These are phyloP conservation scores for Melaleuca alternifolia DNA, from an alignment of 345 rosid species.

Conservation along the genomic window DNA sequence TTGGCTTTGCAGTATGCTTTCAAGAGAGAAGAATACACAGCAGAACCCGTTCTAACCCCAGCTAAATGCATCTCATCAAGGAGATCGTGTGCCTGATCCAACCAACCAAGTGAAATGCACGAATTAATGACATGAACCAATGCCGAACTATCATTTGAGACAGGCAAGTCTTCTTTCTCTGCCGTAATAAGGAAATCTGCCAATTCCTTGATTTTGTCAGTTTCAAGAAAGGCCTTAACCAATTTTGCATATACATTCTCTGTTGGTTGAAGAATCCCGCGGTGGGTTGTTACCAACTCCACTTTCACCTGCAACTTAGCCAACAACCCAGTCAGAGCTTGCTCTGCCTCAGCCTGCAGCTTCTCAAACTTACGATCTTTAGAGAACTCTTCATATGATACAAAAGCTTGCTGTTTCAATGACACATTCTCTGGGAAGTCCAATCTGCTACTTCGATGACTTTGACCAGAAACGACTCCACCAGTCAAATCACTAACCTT, in stretches of 20 bases:
- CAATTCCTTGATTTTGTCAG: conserved; percentile 62
- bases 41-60: conserved; percentile 60
- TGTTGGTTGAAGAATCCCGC: conserved; percentile 79
- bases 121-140: conserved; percentile 59
- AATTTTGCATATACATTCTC: conserved; percentile 55
- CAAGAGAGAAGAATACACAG: conserved; percentile 60
- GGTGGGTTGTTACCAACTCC: conserved; percentile 53
- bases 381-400: conserved; percentile 41
- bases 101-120: conserved; percentile 80
- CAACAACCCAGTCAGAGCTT: conserved; percentile 38
- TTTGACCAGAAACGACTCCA: conserved; percentile 11
- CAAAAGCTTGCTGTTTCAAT: conserved; percentile 9
- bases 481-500: conserved; percentile 10
- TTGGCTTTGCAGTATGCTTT: conserved; percentile 68
- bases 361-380: conserved; percentile 41
- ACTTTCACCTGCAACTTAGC: conserved; percentile 45
- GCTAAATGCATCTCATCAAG: conserved; percentile 82
- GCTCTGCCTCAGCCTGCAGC: conserved; percentile 58
- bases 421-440: not conserved
- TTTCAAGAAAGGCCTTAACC: conserved; percentile 75
- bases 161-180: conserved; percentile 60
- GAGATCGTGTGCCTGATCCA: conserved; percentile 89
- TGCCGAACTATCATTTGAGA: conserved; percentile 58
- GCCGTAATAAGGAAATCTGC: conserved; percentile 62
- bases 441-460: conserved; percentile 5